A percentile compares a stretch with the other conserved stretches of the same genome.
phyloP scores from a whole-genome alignment of 116 monocot species.

The Trichopus zeylanicus region DNA sequence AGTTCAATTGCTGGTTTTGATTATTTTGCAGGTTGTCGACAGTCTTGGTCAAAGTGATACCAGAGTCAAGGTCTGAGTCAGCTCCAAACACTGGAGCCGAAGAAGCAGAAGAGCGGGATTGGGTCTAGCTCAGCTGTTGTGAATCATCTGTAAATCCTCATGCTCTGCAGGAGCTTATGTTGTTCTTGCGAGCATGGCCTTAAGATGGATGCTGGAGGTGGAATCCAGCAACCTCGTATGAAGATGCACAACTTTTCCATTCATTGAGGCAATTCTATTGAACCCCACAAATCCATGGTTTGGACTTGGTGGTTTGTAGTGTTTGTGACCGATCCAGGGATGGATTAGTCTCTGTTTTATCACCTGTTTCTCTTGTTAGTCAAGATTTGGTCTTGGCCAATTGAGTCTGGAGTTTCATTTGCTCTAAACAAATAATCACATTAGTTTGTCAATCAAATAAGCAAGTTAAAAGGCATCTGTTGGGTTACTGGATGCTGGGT shows the following conservation, averaged over 20 bases:
- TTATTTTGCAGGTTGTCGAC: constrained; percentile 28
- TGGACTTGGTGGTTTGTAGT: too few relatives aligned
- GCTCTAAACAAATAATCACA: too few relatives aligned
- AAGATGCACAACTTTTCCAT: not conserved
- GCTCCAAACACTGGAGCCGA: constrained; percentile 22
- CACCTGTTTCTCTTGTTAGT: too few relatives aligned
- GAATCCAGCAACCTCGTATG: constrained; percentile 14
- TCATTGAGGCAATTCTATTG: too few relatives aligned
- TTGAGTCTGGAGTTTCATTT: too few relatives aligned
- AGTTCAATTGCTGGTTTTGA: not conserved
- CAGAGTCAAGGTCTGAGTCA: constrained; percentile 7
- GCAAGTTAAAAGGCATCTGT: too few relatives aligned
- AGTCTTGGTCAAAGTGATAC: constrained; percentile 21
- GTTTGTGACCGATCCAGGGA: too few relatives aligned
- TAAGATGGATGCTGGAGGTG: constrained; percentile 14
- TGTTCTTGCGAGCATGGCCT: constrained; percentile 6
- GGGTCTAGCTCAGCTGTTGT: not conserved
- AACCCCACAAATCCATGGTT: too few relatives aligned
- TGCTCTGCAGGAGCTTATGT: constrained; percentile 14
- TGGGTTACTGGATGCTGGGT: too few relatives aligned
- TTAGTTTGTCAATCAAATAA: too few relatives aligned
- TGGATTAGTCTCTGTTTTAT: too few relatives aligned
- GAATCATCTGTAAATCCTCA: constrained; percentile 22
- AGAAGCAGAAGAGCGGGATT: not conserved
- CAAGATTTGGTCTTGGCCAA: too few relatives aligned